A percentile compares a stretch with the other conserved stretches of the same genome.
Evolutionary conservation across 1,139 yeast species (phyloP).

Genomic region (Kluyveromyces sp.): DNA sequence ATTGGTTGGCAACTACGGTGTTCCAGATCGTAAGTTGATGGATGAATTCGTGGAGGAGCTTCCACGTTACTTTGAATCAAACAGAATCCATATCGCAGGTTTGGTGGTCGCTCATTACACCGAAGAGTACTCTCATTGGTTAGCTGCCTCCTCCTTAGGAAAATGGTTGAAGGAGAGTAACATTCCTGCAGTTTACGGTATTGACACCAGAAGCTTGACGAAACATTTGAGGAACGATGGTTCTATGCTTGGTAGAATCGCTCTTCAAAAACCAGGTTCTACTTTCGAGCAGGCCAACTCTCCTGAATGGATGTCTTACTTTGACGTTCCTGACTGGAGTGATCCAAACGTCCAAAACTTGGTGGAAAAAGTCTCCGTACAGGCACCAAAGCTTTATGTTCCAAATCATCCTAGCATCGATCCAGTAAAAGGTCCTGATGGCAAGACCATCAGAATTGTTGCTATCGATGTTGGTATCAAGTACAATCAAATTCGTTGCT

Average conservation of each 20-base stretch:
- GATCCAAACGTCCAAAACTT: constrained; percentile 90
- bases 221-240: constrained; percentile 89
- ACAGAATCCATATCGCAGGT: constrained; percentile 91
- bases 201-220: constrained; percentile 93
- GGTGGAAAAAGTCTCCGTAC: constrained; percentile 82
- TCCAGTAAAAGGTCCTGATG: constrained; percentile 49
- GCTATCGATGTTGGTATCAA: constrained; percentile 98
- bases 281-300: constrained; percentile 38
- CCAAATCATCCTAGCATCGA: constrained; percentile 49
- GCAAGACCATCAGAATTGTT: constrained; percentile 71
- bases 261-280: constrained; percentile 48
- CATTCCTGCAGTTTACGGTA: constrained; percentile 95
- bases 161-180: constrained; percentile 89
- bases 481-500: constrained; percentile 94
- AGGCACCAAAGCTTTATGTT: constrained; percentile 61
- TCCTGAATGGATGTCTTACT: constrained; percentile 52
- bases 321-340: constrained; percentile 78
- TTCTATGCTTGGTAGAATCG: constrained; percentile 81
- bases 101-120: constrained; percentile 96
- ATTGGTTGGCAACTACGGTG: constrained; percentile 97
- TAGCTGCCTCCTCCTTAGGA: constrained; percentile 89
- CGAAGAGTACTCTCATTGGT: constrained; percentile 87
- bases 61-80: constrained; percentile 91
- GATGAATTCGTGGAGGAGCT: constrained; percentile 71
- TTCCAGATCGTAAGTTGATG: constrained; percentile 74